Conservation (phyloP, 2,329 filamentous ascomycete species). For the Hawksworthiomyces lignivorus region DNA sequence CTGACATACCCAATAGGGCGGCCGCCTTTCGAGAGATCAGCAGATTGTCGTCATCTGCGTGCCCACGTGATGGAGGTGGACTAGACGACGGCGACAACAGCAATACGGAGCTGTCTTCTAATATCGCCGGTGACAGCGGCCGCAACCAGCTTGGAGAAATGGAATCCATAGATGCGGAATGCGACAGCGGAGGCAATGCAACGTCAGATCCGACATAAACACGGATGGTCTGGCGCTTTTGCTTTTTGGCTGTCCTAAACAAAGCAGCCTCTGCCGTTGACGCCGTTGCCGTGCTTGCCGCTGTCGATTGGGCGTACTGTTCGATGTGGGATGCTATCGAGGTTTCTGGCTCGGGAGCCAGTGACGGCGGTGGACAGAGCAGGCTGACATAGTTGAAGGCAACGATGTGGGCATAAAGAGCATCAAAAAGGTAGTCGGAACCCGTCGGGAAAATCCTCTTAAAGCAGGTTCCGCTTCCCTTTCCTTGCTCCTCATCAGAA, state of each 20-base stretch:
- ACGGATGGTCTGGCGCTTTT: slow-evolving; percentile 13
- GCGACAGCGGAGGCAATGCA: background rate
- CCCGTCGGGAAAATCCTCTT: slow-evolving; percentile 45
- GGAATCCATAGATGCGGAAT: background rate
- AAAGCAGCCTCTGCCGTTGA: background rate
- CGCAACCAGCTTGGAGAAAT: background rate
- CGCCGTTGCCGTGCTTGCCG: slow-evolving; percentile 1
- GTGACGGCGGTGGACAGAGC: slow-evolving; percentile 20
- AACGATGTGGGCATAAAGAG: slow-evolving; percentile 51
- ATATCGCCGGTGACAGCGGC: background rate
- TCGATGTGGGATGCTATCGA: too few species aligned
- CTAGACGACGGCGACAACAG: slow-evolving; percentile 5
- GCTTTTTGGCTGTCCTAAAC: background rate
- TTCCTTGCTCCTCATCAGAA: background rate
- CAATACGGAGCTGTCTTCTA: background rate
- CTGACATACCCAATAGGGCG: slow-evolving; percentile 12
- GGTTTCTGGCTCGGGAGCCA: slow-evolving; percentile 10
- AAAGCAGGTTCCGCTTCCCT: slow-evolving; percentile 22
- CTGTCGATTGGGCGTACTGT: slow-evolving; percentile 5
- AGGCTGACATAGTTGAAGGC: slow-evolving; percentile 50
- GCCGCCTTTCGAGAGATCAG: slow-evolving; percentile 19
- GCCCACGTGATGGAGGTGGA: slow-evolving; percentile 6
- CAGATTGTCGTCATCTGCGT: slow-evolving; percentile 12
- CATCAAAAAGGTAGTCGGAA: slow-evolving; percentile 49
- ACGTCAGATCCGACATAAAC: slow-evolving; percentile 11